Base-by-base conservation (phyloP, 169 alveolate genomes). In the Plasmodium coatneyi region DNA sequence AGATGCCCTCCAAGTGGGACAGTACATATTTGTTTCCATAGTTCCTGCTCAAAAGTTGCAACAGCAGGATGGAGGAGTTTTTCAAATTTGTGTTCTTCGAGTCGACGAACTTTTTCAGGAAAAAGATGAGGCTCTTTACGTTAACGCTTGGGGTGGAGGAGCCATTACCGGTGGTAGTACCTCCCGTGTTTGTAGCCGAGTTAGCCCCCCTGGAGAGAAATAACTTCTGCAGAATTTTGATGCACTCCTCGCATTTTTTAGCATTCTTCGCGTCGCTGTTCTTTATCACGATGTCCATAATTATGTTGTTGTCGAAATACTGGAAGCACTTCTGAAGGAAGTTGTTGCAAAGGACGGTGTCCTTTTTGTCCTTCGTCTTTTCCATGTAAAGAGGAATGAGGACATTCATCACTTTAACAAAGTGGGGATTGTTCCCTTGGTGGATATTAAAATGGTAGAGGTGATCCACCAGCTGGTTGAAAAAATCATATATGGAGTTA, bases 61-160 rank as follows among this genome's bases (percentile, higher is more conserved):
- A 54, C 71, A 90, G 19, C 46, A 90, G 92, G 39, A 90, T 90
- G 14, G 95, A 72, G 9, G 95, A 3, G 34, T 90, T 90, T 71
- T 56, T 90, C 41, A 90, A 71, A 80, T 90, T 90, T 10, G 78
- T 80, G 41, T 90, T 90, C 46, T 90, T 90, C 5, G 95, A 90
- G 56, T 90, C 95, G 0, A 90, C 95, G 41, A 90, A 90, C 80
- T 90, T 80, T 90, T 90, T 90, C 25, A 90, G 43, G 49, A 90
- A 90, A 49, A 70, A 81, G 46, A 90, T 81, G n/a, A 90, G 80
- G 66, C 36, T 80, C 82, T 90, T 90, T 32, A 90, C 30, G 56
- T 90, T 80, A 2, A 90, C 83, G 39, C 39, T 43, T 3, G 95
- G 76, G 28, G 32, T 41, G 36, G 19, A 19, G 76, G 76, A 9